Evolutionary conservation across 805 yeast species (phyloP), one percentile per base, ranked within the genome.

Genomic region (Pichia heedii): DNA sequence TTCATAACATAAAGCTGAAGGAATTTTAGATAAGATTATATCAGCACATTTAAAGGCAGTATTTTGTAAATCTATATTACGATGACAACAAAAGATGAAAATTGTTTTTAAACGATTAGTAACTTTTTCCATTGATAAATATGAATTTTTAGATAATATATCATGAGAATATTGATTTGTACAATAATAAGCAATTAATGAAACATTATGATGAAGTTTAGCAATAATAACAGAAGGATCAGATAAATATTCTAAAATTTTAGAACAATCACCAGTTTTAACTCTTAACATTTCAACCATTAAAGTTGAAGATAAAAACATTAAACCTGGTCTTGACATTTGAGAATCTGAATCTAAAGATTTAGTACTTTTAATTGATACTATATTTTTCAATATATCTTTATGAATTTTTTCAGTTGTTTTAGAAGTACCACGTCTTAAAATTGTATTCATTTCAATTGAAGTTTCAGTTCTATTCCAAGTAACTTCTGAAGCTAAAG

Each of bases 381-480:
- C 62, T 19, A 76, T 63, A 20, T 69, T 47, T 19, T 74, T 70
- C 42, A 84, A 65, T 21, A 74, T 71, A 41, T 73, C 80, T 44
- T 78, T 79, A 58, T 88, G 96, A 47, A 80, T 77, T 59, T 79
- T 84, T 39, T 84, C 79, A 47, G 84, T 84, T 45, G 77, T 79
- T 54, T 83, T 83, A 2, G 95, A 84, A 0, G 96, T 81, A 13
- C 96, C 95, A 48, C 97, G 74, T 57, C 95, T 76, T 42, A 93
- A 70, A 24, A 93, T 87, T 1, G 96, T 82, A 57, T 93, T 93
- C 68, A 93, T 73, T 55, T 93, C 97, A 49, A 93, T 71, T 3
- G 96, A 86, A 18, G 95, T 86, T 58, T 93, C 98, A 12, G 90
- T 81, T 55, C 88, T 79, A 56, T 82, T 79, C 63, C 88, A 77